Conservation (phyloP, 1,284 basidiomycete species). For the Exsudoporus floridanus region DNA sequence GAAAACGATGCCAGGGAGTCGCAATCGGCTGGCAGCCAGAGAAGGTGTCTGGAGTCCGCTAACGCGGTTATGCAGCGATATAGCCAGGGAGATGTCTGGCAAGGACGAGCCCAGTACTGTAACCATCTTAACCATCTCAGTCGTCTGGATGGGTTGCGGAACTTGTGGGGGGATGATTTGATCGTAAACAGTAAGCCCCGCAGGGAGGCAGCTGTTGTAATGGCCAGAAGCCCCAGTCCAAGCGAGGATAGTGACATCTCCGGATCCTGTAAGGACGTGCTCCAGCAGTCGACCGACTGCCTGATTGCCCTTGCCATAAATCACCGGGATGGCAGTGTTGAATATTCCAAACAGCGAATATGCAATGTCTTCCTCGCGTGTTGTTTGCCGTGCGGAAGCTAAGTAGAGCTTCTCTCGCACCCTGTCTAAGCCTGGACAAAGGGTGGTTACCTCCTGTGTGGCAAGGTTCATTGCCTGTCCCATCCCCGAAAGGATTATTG, state of each 20-base stretch:
- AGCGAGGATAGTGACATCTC: conserved; percentile 11
- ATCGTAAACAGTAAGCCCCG: conserved; percentile 6
- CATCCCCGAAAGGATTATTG: conserved; percentile 4
- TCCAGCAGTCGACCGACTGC: conserved; percentile 14
- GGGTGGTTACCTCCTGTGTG: no score
- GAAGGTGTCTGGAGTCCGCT: no score
- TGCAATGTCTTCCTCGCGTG: conserved; percentile 10
- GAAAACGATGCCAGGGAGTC: conserved; percentile 9
- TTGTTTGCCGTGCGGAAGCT: conserved; percentile 18
- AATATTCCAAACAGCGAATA: conserved; percentile 20
- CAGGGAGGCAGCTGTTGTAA: conserved; percentile 14
- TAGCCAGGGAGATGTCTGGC: neutral
- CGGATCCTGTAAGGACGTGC: conserved; percentile 7
- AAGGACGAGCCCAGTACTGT: neutral
- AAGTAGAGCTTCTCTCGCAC: neutral
- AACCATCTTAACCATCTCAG: neutral
- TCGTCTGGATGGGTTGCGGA: neutral
- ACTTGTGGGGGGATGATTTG: neutral
- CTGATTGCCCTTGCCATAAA: conserved; percentile 2
- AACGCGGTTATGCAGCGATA: neutral
- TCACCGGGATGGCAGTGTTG: neutral
- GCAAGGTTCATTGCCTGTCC: neutral
- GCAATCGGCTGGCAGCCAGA: neutral
- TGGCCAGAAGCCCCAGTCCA: conserved; percentile 5
- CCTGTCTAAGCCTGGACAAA: no score